Evolutionary conservation across 192 early-diverging fungal genomes (phyloP), one percentile per base, ranked within the genome.

Genomic region (Gonapodya prolifera): DNA sequence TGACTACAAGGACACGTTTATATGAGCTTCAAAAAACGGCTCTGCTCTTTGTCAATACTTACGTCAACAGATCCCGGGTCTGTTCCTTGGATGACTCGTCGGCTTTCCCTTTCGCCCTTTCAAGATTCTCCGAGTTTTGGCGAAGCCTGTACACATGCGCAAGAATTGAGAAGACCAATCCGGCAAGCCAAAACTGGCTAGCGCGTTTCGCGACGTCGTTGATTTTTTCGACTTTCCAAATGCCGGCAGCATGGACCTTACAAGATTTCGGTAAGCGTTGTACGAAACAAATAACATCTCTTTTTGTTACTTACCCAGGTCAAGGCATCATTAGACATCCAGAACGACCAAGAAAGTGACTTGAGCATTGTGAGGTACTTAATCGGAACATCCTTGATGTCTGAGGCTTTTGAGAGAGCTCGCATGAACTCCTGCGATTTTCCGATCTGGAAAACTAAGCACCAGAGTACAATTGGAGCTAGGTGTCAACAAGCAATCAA

Each of bases 401-500:
- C 18, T 18, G 71, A 73, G 16, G 71, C 18, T 32, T 73, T 73
- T 2, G 71, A 73, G 71, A 73, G 2, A 8, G 71, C 71, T 18
- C 71, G 71, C 71, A 73, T 73, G 71, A 73, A 73, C 71, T 73
- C 71, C 31, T 73, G 71, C 16, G 71, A 30, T 18, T 32, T 18
- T 8, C 71, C 71, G 31, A 73, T 73, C 71, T 32, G 71, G 31
- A 73, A 73, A 73, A 73, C 71, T 73, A 29, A 13, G 71, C 13
- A 16, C 13, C 13, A 8, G 45, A 69, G 8, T n/a, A 69, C 13
- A 69, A 69, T 69, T 8, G 45, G 45, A n/a, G 45, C 13, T 8
- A 69, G 45, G n/a, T 8, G 45, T 8, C 13, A n/a, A 8, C 8
- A 69, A 69, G 45, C 45, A 69, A n/a, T 16, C 13, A 69, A 8